Conservation (phyloP, 2,329 filamentous ascomycete genomes). For the Fusarium siculi region DNA sequence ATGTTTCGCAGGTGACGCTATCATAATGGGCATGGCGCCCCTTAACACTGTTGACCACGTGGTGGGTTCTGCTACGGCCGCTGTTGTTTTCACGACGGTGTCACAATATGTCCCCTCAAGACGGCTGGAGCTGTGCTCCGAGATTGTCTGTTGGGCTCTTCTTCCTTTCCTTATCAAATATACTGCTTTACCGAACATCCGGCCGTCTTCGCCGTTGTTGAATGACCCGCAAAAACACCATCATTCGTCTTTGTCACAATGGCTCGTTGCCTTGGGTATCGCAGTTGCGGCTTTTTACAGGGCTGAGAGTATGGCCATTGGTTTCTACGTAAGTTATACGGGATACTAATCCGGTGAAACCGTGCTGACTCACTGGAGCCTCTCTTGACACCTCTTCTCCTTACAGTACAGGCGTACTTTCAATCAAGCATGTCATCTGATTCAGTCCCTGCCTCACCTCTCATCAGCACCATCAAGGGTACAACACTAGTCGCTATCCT, state of each 20-base stretch:
- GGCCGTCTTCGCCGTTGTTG: rapidly evolving
- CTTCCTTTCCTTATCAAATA: conserved; percentile 40
- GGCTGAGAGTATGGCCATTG: conserved; percentile 18
- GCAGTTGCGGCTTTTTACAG: conserved; percentile 21
- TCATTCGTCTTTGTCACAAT: background rate
- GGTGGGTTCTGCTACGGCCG: conserved; percentile 18
- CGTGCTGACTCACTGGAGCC: conserved; percentile 27
- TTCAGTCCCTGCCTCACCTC: background rate
- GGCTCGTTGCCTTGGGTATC: conserved; percentile 19
- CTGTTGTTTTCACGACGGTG: conserved; percentile 42
- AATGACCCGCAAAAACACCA: background rate
- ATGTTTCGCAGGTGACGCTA: background rate
- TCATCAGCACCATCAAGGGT: background rate
- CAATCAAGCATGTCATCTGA: background rate
- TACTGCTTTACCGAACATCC: too few relatives aligned
- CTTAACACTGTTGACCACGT: background rate
- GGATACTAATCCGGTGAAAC: rapidly evolving
- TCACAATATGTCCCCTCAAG: conserved; percentile 29
- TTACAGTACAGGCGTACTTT: conserved; percentile 15
- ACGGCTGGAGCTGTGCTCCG: conserved; percentile 47
- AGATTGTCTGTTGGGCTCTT: conserved; percentile 48
- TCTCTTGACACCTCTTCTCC: conserved; percentile 37
- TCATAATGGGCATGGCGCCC: background rate
- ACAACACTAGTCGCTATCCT: background rate
- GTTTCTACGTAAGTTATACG: background rate